Percentiles rank a stretch among this genome's conserved stretches.
Evolutionary conservation across 495 filamentous ascomycete species (phyloP).

Genomic region (Penicillium antarcticum): DNA sequence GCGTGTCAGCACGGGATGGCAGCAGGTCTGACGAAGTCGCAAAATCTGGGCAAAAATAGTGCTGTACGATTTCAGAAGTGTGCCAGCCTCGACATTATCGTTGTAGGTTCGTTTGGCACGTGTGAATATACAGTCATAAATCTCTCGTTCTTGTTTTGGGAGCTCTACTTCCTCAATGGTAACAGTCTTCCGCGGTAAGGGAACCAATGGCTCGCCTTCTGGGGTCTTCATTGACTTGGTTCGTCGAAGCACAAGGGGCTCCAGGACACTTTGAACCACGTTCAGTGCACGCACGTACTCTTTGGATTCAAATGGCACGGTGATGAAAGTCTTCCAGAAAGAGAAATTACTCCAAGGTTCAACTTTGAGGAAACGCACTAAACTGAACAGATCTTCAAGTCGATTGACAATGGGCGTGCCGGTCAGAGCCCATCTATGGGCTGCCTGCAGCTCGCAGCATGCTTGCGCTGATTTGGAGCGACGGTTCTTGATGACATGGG

Average conservation of each 20-base stretch:
- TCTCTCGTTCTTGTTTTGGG: slow-evolving; percentile 76
- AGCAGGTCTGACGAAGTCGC: slow-evolving; percentile 89
- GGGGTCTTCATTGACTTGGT: slow-evolving; percentile 99
- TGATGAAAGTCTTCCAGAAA: slow-evolving; percentile 99
- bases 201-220: slow-evolving; percentile 79
- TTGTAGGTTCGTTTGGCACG: slow-evolving; percentile 80
- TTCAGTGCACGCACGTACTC: slow-evolving; percentile 91
- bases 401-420: slow-evolving; percentile 97
- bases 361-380: slow-evolving; percentile 86
- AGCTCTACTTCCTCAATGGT: slow-evolving; percentile 84
- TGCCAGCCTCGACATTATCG: slow-evolving; percentile 84
- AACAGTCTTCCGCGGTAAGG: slow-evolving; percentile 75
- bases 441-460: slow-evolving; percentile 81
- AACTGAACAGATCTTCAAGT: slow-evolving; percentile 92
- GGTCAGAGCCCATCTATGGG: slow-evolving; percentile 89
- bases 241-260: slow-evolving; percentile 88
- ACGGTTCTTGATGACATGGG: slow-evolving; percentile 90
- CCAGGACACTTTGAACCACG: slow-evolving; percentile 94
- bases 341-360: slow-evolving; percentile 98
- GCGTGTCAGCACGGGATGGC: slow-evolving; percentile 84
- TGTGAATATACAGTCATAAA: slow-evolving; percentile 86
- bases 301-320: slow-evolving; percentile 90
- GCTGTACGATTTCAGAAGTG: slow-evolving; percentile 88
- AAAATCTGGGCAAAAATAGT: slow-evolving; percentile 97
- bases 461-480: slow-evolving; percentile 86